Base-by-base conservation (phyloP, 176 grass and related monocot species). In the Melocanna baccifera region DNA sequence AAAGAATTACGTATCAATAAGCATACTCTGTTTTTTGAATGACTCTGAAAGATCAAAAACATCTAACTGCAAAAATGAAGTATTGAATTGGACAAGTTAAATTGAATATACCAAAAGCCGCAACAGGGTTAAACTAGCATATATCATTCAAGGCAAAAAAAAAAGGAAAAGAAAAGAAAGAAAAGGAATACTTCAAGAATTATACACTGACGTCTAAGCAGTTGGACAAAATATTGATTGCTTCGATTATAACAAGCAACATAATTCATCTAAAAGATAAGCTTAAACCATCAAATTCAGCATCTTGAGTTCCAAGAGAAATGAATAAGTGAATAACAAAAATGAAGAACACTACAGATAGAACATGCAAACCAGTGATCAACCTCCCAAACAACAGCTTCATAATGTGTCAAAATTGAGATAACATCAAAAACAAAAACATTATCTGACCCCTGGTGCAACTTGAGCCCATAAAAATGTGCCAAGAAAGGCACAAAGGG, bases 241-340 rank as follows among this genome's bases (percentile, higher is more conserved):
- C 11, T 50, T 85, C 18, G 7, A 73, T 80, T 50, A 62, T 47
- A 52, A 41, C 68, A 68, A 81, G 41, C 28, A 81, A 85, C 42
- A 76, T 19, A 50, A 75, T 63, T 62, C 9, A 66, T 81, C 62
- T n/a, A 69, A 6, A 28, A 68, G 30, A 50, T 73, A 36, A 69
- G 66, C 50, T 84, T 22, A 29, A 69, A 62, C 12, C 62, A 89
- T 75, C 12, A 63, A 30, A 62, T 85, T 73, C 15, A 84, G 67
- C 28, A 80, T 55, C 37, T 73, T 62, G 23, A 66, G 48, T 83
- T 75, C n/a, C 73, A 63, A 61, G 69, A 84, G 30, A 65, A 75
- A 84, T 40, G 51, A 81, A 47, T 73, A 57, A 56, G 36, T 78
- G 41, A 73, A 73, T 55, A 88, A 23, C 14, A 52, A 76, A 41